Evolutionary conservation across 108 stramenopile genomes (phyloP), one percentile per base, ranked within the genome.

Genomic region (Nitzschia sp.): DNA sequence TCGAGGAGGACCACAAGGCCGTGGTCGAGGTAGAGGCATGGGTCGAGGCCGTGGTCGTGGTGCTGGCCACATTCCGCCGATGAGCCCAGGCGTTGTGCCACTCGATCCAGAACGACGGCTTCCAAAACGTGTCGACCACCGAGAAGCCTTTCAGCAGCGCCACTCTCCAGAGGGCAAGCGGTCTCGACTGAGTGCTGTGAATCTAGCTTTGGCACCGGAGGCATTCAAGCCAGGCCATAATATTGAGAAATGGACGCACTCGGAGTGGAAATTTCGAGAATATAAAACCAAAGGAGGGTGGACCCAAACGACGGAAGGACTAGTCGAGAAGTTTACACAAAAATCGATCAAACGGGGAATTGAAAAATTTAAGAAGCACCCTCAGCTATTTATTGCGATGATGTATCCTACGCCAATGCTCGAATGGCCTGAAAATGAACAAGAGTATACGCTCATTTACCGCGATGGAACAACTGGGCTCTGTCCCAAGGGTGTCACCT

Each of bases 401-500:
- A 34, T 63, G 48, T 72, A 53, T 54, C 60, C 29, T 2, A 44
- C 61, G 15, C 53, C 62, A n/a, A 63, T 63, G 61, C 9, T 41
- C 8, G 25, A 26, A 6, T 72, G 71, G 71, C 47, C 29, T 0
- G 53, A 41, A 26, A 22, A 72, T 4, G 71, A 72, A 36, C 62
- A 63, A 45, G 56, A 72, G 53, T 72, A 52, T 56, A 54, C 61
- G 11, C 35, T 62, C 17, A 23, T 72, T 2, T 31, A 63, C 30
- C 60, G 71, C 22, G 62, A n/a, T 11, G 71, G 71, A 27, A 63
- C 53, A 9, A 47, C 32, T 1, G 38, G 38, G 4, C 28, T 46
- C 13, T 48, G 54, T 31, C 71, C 71, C 22, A 32, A 55, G 13
- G 71, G 71, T 3, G 53, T 72, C 32, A 36, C 36, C 27, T 35